Evolutionary conservation across 352 stramenopile genomes (phyloP).

Genomic region (Aphanomyces cochlioides): DNA sequence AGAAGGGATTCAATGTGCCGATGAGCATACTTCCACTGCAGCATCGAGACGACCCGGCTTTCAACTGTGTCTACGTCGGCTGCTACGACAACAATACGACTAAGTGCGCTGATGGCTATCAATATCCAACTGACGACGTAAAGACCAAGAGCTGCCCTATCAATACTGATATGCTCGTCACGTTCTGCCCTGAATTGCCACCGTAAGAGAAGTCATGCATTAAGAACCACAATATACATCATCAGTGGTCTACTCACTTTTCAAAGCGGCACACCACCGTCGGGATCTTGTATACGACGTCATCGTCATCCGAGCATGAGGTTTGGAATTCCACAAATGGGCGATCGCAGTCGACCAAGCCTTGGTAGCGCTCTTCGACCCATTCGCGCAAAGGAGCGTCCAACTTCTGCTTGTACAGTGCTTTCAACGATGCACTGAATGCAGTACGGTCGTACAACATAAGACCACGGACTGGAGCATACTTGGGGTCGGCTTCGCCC

Average conservation of each 20-base stretch:
- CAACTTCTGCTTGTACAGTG: slow-evolving; percentile 65
- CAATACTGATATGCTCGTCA: slow-evolving; percentile 51
- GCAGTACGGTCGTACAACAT: slow-evolving; percentile 86
- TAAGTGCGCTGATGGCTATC: slow-evolving; percentile 55
- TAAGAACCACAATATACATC: background rate
- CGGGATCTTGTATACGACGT: slow-evolving; percentile 75
- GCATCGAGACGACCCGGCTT: slow-evolving; percentile 28
- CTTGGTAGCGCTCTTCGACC: slow-evolving; percentile 75
- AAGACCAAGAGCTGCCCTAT: slow-evolving; percentile 63
- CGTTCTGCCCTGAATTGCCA: slow-evolving; percentile 47
- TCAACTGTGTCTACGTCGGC: slow-evolving; percentile 46
- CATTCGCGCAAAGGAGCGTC: slow-evolving; percentile 51
- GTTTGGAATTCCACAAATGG: slow-evolving; percentile 83
- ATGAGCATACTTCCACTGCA: slow-evolving; percentile 35
- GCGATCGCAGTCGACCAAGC: slow-evolving; percentile 72
- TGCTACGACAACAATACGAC: slow-evolving; percentile 44
- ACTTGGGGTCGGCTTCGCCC: slow-evolving; percentile 58
- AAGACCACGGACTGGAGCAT: slow-evolving; percentile 62
- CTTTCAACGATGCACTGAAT: slow-evolving; percentile 64
- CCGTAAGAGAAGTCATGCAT: slow-evolving; percentile 7
- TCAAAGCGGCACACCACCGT: slow-evolving; percentile 67
- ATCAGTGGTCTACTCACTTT: background rate
- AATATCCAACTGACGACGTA: slow-evolving; percentile 63
- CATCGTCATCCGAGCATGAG: slow-evolving; percentile 80
- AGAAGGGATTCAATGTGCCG: slow-evolving; percentile 59